These are phyloP conservation scores for Paramecium sonneborni DNA, from an alignment of 73 alveolate genomes.

Conservation along the genomic window DNA sequence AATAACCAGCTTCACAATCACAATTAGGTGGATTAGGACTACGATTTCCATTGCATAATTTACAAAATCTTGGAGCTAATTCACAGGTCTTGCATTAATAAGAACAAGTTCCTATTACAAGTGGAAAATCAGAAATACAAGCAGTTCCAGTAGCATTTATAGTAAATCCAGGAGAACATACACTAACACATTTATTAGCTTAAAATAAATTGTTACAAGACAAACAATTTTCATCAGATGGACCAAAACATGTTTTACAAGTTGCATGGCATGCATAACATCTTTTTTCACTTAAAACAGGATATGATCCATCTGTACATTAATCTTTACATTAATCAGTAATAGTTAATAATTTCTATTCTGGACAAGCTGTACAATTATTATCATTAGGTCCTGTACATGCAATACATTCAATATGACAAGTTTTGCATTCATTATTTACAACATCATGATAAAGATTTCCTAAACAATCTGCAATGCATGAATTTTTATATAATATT, in stretches of 20 bases:
- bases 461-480: not conserved
- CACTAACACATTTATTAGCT: not conserved
- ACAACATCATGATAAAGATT: not conserved
- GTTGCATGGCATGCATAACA: not conserved
- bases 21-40: conserved; percentile 10
- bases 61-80: not conserved
- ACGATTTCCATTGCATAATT: not conserved
- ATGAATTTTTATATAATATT: not conserved
- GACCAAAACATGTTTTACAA: conserved; percentile 27
- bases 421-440: not conserved
- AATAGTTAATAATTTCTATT: not conserved
- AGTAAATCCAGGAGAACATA: not conserved
- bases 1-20: conserved; percentile 12
- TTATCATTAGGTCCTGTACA: conserved; percentile 34
- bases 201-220: not conserved
- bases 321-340: not conserved
- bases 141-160: not conserved
- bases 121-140: not conserved
- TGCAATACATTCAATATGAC: not conserved
- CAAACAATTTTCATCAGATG: not conserved
- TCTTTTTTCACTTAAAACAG: not conserved
- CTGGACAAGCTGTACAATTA: not conserved
- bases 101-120: not conserved
- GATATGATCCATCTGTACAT: not conserved
- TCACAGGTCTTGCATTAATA: not conserved